Evolutionary conservation across 441 rosid species (phyloP), one percentile per base, ranked within the genome.

Genomic region (Jatropha multifida): DNA sequence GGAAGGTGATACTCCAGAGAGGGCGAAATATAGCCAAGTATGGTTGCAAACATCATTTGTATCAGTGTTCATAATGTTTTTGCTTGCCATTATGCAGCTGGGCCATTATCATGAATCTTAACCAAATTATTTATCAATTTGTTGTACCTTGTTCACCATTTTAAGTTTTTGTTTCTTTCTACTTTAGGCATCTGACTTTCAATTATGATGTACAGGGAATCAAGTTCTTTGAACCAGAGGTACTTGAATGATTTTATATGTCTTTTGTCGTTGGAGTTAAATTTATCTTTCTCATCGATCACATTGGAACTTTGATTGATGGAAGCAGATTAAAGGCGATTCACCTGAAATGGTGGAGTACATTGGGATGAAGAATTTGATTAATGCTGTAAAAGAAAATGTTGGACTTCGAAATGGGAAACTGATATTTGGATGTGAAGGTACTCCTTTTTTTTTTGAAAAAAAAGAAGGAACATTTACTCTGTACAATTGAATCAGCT

Each of bases 211-310:
- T 76, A 70, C 93, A 94, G 97, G 99, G 99, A 65, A 88, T 94
- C 85, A 91, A 89, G 83, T 94, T 94, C 86, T 92, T 94, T 78
- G 99, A 92, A 81, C 99, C 99, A 46, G 97, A 94, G 97, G 98
- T 94, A 81, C 55, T 41, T 32, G 74, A 73, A 54, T 13, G 63
- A 64, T 68, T 73, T 15, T 71, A 20, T 51, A 48, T 32, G 32
- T 73, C 78, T 48, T 68, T 6, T 65, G 58, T 70, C 55, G 48
- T 48, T 70, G 15, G 8, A 71, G 41, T 77, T 63, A 68, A 77
- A 74, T 77, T 73, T 73, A 56, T 69, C 65, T 68, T 65, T 14
- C 7, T 15, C 46, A 48, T 48, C 78, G 64, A 55, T 61, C 74
- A 62, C 37, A 64, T 77, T 6, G 70, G 56, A 81, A 62, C 32